These are phyloP conservation scores for Orbilia oligospora DNA, from an alignment of 2,329 filamentous ascomycete species.

Conservation along the genomic window DNA sequence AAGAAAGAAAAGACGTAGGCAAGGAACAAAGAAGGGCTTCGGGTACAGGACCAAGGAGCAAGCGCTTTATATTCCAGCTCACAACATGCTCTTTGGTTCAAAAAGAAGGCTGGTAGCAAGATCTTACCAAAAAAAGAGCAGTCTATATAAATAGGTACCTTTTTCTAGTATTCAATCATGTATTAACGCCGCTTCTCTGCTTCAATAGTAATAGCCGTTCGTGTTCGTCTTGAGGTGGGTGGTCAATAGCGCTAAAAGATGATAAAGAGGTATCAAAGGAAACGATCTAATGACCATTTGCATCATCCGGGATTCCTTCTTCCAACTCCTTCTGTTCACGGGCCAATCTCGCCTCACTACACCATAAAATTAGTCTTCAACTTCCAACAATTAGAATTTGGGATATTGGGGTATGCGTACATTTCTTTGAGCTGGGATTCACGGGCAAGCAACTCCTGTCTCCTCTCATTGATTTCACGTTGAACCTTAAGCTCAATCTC, in stretches of 20 bases:
- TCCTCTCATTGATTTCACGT: constrained; percentile 99
- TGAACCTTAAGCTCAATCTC: constrained; percentile 99
- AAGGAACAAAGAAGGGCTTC: not conserved
- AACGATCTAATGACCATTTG: constrained; percentile 50
- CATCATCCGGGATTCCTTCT: constrained; percentile 53
- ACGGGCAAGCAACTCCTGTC: constrained; percentile 95
- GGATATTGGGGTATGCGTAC: constrained; percentile 55
- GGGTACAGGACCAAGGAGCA: constrained; percentile 15
- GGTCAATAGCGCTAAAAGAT: constrained; percentile 26
- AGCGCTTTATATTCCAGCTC: constrained; percentile 26
- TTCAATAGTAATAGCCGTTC: constrained; percentile 23
- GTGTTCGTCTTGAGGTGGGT: constrained; percentile 17
- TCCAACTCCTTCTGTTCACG: constrained; percentile 63
- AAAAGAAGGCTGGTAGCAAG: constrained; percentile 11
- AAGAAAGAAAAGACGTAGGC: constrained; percentile 10
- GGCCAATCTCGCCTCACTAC: constrained; percentile 65
- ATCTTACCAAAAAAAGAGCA: not conserved
- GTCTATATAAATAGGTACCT: not conserved
- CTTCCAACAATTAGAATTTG: not conserved
- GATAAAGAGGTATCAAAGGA: constrained; percentile 10
- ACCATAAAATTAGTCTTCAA: constrained; percentile 32
- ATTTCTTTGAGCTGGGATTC: constrained; percentile 99
- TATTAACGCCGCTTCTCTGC: constrained; percentile 24
- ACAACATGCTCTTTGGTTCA: constrained; percentile 10
- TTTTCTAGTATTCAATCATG: constrained; percentile 3